Base-by-base conservation (phyloP, 2,329 filamentous ascomycete species). In the Ophiosphaerella korrae region DNA sequence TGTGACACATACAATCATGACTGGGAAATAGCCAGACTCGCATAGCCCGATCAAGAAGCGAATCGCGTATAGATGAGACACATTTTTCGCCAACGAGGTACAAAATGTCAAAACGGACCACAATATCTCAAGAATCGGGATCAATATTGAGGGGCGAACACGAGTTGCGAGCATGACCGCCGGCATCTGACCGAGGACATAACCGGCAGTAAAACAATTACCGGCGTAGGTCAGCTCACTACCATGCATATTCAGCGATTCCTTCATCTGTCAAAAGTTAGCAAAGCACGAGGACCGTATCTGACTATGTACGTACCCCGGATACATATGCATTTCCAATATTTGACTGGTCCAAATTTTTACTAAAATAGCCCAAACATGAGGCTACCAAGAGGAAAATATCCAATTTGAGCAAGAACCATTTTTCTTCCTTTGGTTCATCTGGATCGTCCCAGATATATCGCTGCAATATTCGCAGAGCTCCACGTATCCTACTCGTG, bases 41-140 rank as follows among this genome's bases (percentile, higher is more conserved):
- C 60, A 61, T 5, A 68, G 43, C 0, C 66, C 65, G 0, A 73
- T 54, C 11, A 74, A 48, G 45, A 72, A 74, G 1, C 72, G 66
- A 26, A 74, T 64, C 2, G 64, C 68, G 46, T 74, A 73, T 2
- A 74, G 57, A 12, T 72, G 68, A 6, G 59, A 55, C 7, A 62
- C 53, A 7, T 50, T 71, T 11, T 49, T 64, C 6, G 60, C 48
- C 6, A 58, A 55, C 3, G 57, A 58, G 2, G 57, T 52, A 33
- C 61, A 67, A 26, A 62, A 62, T 1, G 60, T 64, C 34, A 64
- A 41, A 8, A 60, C 35, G 9, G 62, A 63, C 62, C 58, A 66
- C 40, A 66, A 16, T 8, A 74, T 63, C 29, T 74, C 71, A 24
- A 73, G 48, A 0, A 60, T 67, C 0, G 71, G 71, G 7, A 75